A percentile compares a stretch with the other conserved stretches of the same genome.
These are phyloP conservation scores for Suillus sp. DNA, from an alignment of 768 basidiomycete genomes.

Conservation along the genomic window DNA sequence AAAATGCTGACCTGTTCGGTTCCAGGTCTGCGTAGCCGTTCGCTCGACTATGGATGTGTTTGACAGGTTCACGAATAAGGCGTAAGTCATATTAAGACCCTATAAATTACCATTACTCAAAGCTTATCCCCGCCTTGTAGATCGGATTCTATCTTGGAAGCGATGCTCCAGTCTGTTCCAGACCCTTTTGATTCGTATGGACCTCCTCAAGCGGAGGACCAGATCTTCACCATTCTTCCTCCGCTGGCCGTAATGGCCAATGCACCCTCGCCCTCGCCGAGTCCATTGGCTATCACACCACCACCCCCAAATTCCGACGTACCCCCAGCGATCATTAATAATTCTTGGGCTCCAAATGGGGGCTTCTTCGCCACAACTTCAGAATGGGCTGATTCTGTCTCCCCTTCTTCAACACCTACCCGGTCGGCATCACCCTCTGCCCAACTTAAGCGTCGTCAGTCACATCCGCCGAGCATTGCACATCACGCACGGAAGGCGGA, in stretches of 20 bases:
- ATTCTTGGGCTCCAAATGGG: slow-evolving; percentile 54
- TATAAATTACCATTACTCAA: slow-evolving; percentile 14
- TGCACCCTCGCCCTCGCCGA: slow-evolving; percentile 58
- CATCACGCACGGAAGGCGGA: slow-evolving; percentile 56
- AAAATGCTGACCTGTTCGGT: slow-evolving; percentile 19
- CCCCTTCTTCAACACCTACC: slow-evolving; percentile 43
- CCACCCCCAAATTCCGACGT: slow-evolving; percentile 44
- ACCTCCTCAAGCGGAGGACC: slow-evolving; percentile 82
- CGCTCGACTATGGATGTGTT: slow-evolving; percentile 92
- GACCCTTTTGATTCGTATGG: slow-evolving; percentile 95
- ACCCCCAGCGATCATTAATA: slow-evolving; percentile 37
- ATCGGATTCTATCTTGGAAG: slow-evolving; percentile 88
- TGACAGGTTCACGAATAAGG: slow-evolving; percentile 82
- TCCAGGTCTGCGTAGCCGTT: slow-evolving; percentile 75
- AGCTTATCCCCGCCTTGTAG: slow-evolving; percentile 37
- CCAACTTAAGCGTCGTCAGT: slow-evolving; percentile 48
- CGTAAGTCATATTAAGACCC: slow-evolving; percentile 51
- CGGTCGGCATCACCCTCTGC: slow-evolving; percentile 55
- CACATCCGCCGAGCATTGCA: slow-evolving; percentile 44
- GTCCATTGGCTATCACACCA: slow-evolving; percentile 52
- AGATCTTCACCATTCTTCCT: slow-evolving; percentile 91
- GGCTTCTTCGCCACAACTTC: slow-evolving; percentile 52
- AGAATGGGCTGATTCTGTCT: slow-evolving; percentile 54
- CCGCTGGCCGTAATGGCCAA: slow-evolving; percentile 79
- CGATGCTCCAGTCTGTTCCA: slow-evolving; percentile 85